Evolutionary conservation across 176 grass and related monocot genomes (phyloP), one percentile per base, ranked within the genome.

Genomic region (Cocos nucifera): DNA sequence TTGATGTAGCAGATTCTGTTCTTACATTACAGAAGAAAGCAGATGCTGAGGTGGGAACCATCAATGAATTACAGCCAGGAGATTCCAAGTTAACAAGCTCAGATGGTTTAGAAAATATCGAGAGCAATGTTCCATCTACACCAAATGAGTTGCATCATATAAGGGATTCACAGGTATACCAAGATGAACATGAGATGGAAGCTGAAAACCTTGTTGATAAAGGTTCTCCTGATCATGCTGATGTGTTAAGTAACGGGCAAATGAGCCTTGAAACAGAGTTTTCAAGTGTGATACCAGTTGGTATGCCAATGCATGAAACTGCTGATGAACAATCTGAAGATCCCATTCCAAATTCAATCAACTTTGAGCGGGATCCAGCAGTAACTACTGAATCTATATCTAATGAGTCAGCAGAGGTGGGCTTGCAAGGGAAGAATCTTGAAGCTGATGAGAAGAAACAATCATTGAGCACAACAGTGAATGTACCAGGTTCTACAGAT

Each of bases 381-480:
- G 54, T 2, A 4, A 62, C 55, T 73, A 58, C 66, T 56, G 81
- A 85, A 50, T 75, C 22, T 0, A 49, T 75, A 22, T 83, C 81
- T 70, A 64, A 17, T 61, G 74, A 29, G 30, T 28, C 32, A 21
- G 56, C 75, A 66, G 79, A 81, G 63, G 49, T 73, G 56, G 63
- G 50, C 66, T 65, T 53, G 49, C 62, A 64, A 14, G 63, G 29
- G 78, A 70, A 64, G 53, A 60, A 73, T 75, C 62, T 19, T 29
- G 73, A 54, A 83, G 48, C 54, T 65, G 82, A 81, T 66, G 73
- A 83, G 65, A 72, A 75, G 0, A 80, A 67, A 49, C 66, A 74
- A 15, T 69, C 63, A 22, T 61, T 49, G 65, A 48, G 57, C 64
- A 71, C 65, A 78, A 59, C 55, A 51, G 64, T 54, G 69, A 56